A percentile compares a stretch with the other conserved stretches of the same genome.
phyloP scores from a whole-genome alignment of 352 stramenopile genomes.

The Phytopythium kandeliae region DNA sequence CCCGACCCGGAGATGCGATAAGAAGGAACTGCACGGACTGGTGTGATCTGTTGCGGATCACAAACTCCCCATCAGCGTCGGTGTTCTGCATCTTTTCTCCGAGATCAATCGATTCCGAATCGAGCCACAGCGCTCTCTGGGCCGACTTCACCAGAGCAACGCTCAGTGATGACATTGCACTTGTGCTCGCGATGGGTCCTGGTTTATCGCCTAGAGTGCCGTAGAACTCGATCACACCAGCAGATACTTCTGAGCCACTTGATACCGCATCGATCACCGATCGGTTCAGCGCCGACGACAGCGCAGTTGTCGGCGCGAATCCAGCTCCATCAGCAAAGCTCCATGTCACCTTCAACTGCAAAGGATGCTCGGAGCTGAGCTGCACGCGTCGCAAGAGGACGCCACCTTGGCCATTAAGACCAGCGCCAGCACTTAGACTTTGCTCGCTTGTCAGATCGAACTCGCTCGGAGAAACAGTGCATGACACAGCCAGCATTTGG shows the following conservation, averaged over 20 bases:
- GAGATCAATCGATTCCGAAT: slow-evolving; percentile 65
- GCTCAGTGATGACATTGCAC: slow-evolving; percentile 24
- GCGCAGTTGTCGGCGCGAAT: slow-evolving; percentile 53
- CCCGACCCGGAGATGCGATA: slow-evolving; percentile 36
- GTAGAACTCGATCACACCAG: slow-evolving; percentile 57
- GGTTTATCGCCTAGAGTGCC: background rate
- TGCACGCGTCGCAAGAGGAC: slow-evolving; percentile 37
- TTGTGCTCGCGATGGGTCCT: background rate
- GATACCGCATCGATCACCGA: slow-evolving; percentile 61
- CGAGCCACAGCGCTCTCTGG: slow-evolving; percentile 61
- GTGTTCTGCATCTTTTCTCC: slow-evolving; percentile 71
- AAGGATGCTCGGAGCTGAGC: slow-evolving; percentile 22
- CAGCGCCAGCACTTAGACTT: slow-evolving; percentile 4
- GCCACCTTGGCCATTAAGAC: background rate
- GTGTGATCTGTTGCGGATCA: slow-evolving; percentile 64
- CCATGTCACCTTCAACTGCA: slow-evolving; percentile 56
- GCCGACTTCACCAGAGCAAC: slow-evolving; percentile 65
- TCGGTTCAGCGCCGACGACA: slow-evolving; percentile 64
- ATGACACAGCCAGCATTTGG: slow-evolving; percentile 46
- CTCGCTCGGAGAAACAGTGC: slow-evolving; percentile 25
- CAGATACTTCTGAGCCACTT: slow-evolving; percentile 38
- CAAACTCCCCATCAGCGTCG: slow-evolving; percentile 47
- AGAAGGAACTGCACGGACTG: slow-evolving; percentile 72
- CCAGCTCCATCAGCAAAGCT: slow-evolving; percentile 54
- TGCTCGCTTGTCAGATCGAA: slow-evolving; percentile 2